Base-by-base conservation (phyloP, 495 filamentous ascomycete species). In the Rhypophila decipiens region DNA sequence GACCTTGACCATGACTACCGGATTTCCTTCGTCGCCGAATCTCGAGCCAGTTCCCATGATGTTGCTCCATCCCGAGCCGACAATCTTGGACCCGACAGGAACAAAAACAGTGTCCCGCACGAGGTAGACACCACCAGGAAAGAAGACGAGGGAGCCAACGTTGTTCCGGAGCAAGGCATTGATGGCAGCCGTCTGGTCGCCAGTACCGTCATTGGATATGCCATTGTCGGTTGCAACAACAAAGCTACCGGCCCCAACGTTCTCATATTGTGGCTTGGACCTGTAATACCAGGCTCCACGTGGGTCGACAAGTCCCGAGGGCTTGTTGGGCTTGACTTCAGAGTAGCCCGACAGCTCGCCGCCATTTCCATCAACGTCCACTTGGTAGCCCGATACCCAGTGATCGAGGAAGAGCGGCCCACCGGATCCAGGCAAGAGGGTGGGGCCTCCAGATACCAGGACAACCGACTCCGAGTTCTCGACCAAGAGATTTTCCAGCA, bases 161-260 rank as follows among this genome's bases (percentile, higher is more conserved):
- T n/a, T 4, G 7, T 18, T 9, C 18, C 13, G 21, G 0, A 48
- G 37, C 15, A 38, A 38, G 19, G n/a, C 11, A 17, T 44, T 46
- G 44, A 46, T 37, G 33, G 17, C 18, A 11, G 12, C 3, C 10
- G 36, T 38, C 11, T 46, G 44, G 18, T 38, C 31, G 18, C 44
- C 36, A 17, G 46, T 31, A 11, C 11, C 36, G 52, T 86, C 84
- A 51, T 87, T 82, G 15, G 79, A 75, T n/a, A 62, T 52, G 29
- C 84, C 84, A 59, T 86, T 86, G 57, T 88, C 89, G 58, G 77
- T 82, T 47, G 86, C 87, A 34, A 88, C 88, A 3, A 71, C 67
- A 19, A 73, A 68, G 59, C 84, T 86, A 57, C 87, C 78, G 54
- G 34, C 68, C 4, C 73, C 61, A 3, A 78, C 51, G 15, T 62